A percentile compares a stretch with the other conserved stretches of the same genome.
phyloP scores from a whole-genome alignment of 768 basidiomycete species.

The Podaxis mareebaensis region DNA sequence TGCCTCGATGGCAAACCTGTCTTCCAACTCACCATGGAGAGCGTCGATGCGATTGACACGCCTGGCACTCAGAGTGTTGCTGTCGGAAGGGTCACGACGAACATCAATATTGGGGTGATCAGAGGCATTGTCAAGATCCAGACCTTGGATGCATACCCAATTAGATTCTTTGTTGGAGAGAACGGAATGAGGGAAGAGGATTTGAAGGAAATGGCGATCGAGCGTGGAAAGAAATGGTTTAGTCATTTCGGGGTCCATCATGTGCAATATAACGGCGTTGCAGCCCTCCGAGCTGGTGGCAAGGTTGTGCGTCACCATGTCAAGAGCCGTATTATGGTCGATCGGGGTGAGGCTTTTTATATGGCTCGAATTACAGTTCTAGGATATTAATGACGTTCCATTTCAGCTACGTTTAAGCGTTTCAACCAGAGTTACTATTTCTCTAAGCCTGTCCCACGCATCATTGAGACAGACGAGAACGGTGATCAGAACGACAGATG shows the following conservation, averaged over 20 bases:
- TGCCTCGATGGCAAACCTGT: slow-evolving; percentile 34
- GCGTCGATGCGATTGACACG: slow-evolving; percentile 50
- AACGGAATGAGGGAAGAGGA: slow-evolving; percentile 23
- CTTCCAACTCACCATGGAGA: slow-evolving; percentile 51
- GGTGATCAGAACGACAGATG: not conserved
- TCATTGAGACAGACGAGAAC: slow-evolving; percentile 14
- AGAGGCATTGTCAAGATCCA: slow-evolving; percentile 53
- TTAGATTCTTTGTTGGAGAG: slow-evolving; percentile 50
- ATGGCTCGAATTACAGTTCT: not conserved
- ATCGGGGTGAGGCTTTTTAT: slow-evolving; percentile 40
- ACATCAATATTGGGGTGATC: slow-evolving; percentile 42
- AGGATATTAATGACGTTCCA: not conserved
- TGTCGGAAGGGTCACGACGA: slow-evolving; percentile 41
- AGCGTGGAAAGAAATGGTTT: slow-evolving; percentile 60
- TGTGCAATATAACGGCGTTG: slow-evolving; percentile 56
- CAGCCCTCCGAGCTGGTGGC: slow-evolving; percentile 35
- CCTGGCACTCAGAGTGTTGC: slow-evolving; percentile 33
- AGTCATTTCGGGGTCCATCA: slow-evolving; percentile 55
- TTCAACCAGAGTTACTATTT: slow-evolving; percentile 52
- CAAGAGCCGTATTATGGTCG: slow-evolving; percentile 59
- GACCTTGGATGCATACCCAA: slow-evolving; percentile 50
- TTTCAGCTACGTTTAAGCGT: slow-evolving; percentile 47
- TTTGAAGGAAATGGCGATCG: slow-evolving; percentile 38
- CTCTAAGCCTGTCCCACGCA: slow-evolving; percentile 35
- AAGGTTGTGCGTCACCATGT: slow-evolving; percentile 53